Conservation (phyloP, 805 yeast genomes). For the Sugiyamaella chiloensis region DNA sequence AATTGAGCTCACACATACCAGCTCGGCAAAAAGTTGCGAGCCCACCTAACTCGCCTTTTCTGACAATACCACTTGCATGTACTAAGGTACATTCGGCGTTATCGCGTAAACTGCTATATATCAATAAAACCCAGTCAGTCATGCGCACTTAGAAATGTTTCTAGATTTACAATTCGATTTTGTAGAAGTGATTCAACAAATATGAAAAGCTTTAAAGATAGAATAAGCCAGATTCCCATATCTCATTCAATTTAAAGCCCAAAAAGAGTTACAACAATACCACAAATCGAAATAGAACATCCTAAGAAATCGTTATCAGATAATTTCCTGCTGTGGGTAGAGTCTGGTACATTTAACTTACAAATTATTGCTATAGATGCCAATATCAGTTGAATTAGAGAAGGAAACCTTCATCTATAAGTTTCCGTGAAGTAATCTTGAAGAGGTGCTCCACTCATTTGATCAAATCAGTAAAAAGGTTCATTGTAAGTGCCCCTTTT, state of each 20-base stretch:
- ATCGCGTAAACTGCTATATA: constrained; percentile 16
- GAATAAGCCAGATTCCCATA: constrained; percentile 9
- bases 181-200: constrained; percentile 6
- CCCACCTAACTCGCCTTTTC: constrained; percentile 17
- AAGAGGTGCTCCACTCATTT: constrained; percentile 54
- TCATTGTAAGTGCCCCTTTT: constrained; percentile 53
- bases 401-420: constrained; percentile 19
- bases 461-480: constrained; percentile 60
- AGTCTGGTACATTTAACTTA: background rate
- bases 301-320: constrained; percentile 12
- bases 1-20: constrained; percentile 14
- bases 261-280: constrained; percentile 9
- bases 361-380: background rate
- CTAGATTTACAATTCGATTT: background rate
- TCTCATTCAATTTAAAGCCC: constrained; percentile 15
- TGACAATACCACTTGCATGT: constrained; percentile 17
- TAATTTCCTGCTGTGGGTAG: background rate
- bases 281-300: constrained; percentile 6
- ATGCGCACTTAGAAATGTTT: background rate
- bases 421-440: constrained; percentile 48
- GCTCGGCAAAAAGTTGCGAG: constrained; percentile 10
- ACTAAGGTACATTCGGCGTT: constrained; percentile 15
- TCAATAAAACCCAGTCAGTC: constrained; percentile 5
- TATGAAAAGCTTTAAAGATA: constrained; percentile 6
- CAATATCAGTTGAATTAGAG: constrained; percentile 12